Evolutionary conservation across 352 stramenopile genomes (phyloP).

Genomic region (Phytophthora meadii): DNA sequence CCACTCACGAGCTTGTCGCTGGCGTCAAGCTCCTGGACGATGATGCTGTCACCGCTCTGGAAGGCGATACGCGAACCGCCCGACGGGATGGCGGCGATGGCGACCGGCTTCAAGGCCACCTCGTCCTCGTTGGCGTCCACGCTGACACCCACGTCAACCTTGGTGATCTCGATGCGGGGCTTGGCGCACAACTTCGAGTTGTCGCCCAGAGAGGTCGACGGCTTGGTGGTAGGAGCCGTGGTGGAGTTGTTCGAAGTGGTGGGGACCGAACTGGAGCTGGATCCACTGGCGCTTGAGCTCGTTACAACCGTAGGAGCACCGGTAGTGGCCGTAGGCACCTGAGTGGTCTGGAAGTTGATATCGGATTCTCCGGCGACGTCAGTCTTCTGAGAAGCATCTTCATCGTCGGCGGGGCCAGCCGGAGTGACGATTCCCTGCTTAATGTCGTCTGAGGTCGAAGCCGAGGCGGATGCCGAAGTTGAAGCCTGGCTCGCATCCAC

Average conservation of each 20-base stretch:
- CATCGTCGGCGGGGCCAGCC: constrained; percentile 1
- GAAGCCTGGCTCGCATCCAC: constrained; percentile 13
- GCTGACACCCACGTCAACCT: constrained; percentile 46
- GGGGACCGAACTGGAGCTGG: neutral
- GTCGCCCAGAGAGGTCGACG: neutral
- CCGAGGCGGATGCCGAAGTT: constrained; percentile 7
- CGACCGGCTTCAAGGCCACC: constrained; percentile 53
- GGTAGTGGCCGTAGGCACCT: constrained; percentile 4
- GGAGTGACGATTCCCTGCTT: constrained; percentile 21
- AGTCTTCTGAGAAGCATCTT: constrained; percentile 14
- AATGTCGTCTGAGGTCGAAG: constrained; percentile 8
- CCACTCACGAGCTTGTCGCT: constrained; percentile 54
- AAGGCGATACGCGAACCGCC: constrained; percentile 59
- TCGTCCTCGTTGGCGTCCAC: constrained; percentile 60
- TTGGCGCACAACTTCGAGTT: constrained; percentile 53
- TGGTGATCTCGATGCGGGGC: constrained; percentile 45
- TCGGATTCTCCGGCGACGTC: constrained; percentile 16
- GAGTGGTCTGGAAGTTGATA: constrained; percentile 7
- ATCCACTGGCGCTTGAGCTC: constrained; percentile 12
- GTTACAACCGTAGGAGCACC: neutral
- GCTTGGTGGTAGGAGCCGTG: constrained; percentile 8
- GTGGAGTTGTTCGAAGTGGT: neutral
- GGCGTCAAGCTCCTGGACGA: constrained; percentile 56
- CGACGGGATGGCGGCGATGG: constrained; percentile 49
- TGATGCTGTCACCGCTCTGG: constrained; percentile 54